Evolutionary conservation across 202 grass and related monocot genomes (phyloP), one percentile per base, ranked within the genome.

Genomic region (Panicum virgatum): DNA sequence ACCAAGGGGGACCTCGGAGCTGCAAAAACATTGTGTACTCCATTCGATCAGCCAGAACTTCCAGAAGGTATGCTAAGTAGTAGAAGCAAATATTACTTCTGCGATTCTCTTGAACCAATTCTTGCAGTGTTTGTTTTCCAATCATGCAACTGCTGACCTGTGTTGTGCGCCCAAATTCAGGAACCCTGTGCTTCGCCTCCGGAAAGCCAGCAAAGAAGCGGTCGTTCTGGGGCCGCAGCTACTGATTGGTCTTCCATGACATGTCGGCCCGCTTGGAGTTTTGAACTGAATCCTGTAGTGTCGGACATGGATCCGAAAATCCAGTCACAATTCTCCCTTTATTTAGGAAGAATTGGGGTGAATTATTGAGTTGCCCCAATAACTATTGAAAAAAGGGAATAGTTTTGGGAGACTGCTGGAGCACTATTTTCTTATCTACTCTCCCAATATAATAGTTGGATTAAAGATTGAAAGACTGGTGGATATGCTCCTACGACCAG

Each of bases 1-100:
- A 98, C 96, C 26, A 98, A 98, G 78, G 92, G 89, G 15, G 90
- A 93, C 12, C 82, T 86, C 1, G 96, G 96, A 73, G 96, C 96
- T 73, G 92, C 92, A 19, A 98, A 98, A 61, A 93, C 96, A 61
- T 62, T 98, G 58, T 98, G 96, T 78, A 95, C 90, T 54, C 96
- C 92, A 75, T 96, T 98, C 86, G 92, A 98, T 43, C 92, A 98
- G 75, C 96, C 88, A 77, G 87, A 92, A 73, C 90, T 98, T 79
- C 85, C 88, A 62, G 82, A 87, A 66, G 96, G 96, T 98, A 95
- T 30, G 69, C 32, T 34, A 34, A n/a, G n/a, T n/a, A n/a, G n/a
- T n/a, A n/a, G n/a, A n/a, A n/a, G n/a, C n/a, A n/a, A n/a, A 45
- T 23, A 18, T 66, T 50, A 27, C 51, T 16, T 69, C 66, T 51